phyloP scores from a whole-genome alignment of 495 filamentous ascomycete species.

The Aspergillus heteromorphus region DNA sequence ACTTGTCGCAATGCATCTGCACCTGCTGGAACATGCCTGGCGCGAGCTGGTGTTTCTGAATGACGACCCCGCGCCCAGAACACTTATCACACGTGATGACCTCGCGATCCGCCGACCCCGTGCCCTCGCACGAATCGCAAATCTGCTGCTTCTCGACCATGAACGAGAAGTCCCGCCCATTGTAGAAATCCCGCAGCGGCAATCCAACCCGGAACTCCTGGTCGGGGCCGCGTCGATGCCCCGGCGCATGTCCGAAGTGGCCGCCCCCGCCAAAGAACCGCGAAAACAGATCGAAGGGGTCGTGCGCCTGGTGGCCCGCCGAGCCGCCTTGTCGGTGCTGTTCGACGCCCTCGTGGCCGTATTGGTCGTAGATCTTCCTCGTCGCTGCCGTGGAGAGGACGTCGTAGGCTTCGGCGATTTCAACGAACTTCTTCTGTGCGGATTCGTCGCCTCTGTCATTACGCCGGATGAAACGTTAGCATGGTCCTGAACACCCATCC shows the following conservation, averaged over 20 bases:
- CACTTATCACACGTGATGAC: conserved; percentile 76
- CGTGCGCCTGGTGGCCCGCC: conserved; percentile 56
- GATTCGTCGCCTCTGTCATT: conserved; percentile 61
- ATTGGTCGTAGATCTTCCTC: conserved; percentile 91
- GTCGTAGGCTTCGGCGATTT: conserved; percentile 94
- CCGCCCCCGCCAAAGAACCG: conserved; percentile 94
- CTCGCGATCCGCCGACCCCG: conserved; percentile 72
- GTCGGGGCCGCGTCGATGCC: conserved; percentile 78
- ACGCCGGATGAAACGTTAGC: conserved; percentile 3
- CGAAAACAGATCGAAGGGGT: conserved; percentile 96
- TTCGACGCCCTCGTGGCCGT: conserved; percentile 85
- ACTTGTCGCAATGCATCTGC: conserved; percentile 81
- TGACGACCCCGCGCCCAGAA: conserved; percentile 67
- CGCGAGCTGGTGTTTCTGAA: conserved; percentile 85
- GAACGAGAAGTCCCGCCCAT: conserved; percentile 77
- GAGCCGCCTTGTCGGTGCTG: conserved; percentile 70
- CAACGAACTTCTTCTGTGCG: conserved; percentile 89
- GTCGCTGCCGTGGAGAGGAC: conserved; percentile 75
- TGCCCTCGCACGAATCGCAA: conserved; percentile 87
- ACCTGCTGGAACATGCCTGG: conserved; percentile 98
- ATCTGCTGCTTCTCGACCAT: conserved; percentile 90
- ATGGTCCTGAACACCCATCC: no score
- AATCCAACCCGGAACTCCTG: conserved; percentile 85
- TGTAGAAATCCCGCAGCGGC: conserved; percentile 90
- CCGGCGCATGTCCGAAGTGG: conserved; percentile 69